Evolutionary conservation across 2,329 filamentous ascomycete genomes (phyloP), one percentile per base, ranked within the genome.

Genomic region (Aureobasidium sp.): DNA sequence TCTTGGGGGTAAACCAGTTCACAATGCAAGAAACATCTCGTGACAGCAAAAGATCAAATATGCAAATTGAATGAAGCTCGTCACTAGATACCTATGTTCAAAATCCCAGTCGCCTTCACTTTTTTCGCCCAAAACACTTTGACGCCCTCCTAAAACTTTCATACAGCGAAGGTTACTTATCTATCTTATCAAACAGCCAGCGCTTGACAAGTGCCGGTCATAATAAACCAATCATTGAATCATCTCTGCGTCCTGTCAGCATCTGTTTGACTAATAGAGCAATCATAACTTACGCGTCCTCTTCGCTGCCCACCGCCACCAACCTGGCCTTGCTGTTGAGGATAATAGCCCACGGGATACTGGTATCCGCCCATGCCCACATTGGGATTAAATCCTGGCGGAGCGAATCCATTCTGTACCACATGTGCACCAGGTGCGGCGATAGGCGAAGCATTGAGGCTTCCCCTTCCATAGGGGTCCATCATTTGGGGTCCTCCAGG

Each of bases 301-400:
- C 74, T 72, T 65, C 81, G 78, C 68, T 81, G 78, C 61, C 78
- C 78, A 66, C 78, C 79, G 62, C 78, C 78, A 65, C 78, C 79
- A 64, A 71, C 70, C 67, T 79, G 77, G 65, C 73, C 71, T 54
- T 73, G 73, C 60, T 76, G 74, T 14, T 27, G 58, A 16, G 44
- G 50, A 42, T 61, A 61, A 69, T 77, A 78, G 64, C 80, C 79
- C 67, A 79, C 77, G 65, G 78, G 77, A 69, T 83, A 83, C 61
- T 79, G 78, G 70, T 82, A 82, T 66, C 71, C 73, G 44, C 66
- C 64, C 39, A 63, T 60, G 73, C 66, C 63, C 41, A 64, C 57
- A 73, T 71, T 68, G 39, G 78, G 78, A 64, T 73, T 77, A 66
- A 75, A 80, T 61, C 76, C 75, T 61, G 74, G 72, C 6, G 65